phyloP scores from a whole-genome alignment of 75 land plant species.

The Azolla pinnata region DNA sequence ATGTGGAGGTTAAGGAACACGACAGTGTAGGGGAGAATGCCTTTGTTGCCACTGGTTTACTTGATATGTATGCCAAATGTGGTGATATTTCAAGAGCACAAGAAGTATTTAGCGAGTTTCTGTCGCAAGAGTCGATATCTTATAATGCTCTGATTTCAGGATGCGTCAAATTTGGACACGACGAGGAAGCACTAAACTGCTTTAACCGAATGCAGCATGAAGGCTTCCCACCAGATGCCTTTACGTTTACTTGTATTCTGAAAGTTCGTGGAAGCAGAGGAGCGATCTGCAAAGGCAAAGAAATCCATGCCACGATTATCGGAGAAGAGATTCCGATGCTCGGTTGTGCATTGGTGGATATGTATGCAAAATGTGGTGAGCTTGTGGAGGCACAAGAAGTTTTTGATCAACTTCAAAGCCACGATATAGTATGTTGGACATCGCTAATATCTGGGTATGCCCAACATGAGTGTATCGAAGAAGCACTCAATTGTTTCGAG shows the following conservation, averaged over 20 bases:
- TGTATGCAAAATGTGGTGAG: constrained; percentile 9
- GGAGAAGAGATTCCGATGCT: constrained; percentile 5
- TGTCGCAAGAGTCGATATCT: constrained; percentile 39
- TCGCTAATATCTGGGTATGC: constrained; percentile 22
- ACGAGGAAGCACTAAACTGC: constrained; percentile 28
- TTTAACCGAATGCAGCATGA: constrained; percentile 35
- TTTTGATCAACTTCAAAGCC: constrained; percentile 3
- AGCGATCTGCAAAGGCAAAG: constrained; percentile 2
- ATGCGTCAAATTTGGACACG: constrained; percentile 57
- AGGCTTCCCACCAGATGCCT: constrained; percentile 42
- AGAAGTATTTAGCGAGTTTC: constrained; percentile 32
- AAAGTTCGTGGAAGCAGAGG: constrained; percentile 8
- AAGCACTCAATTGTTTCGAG: constrained; percentile 18
- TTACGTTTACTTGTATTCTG: constrained; percentile 33
- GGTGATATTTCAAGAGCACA: constrained; percentile 39
- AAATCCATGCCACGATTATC: neutral
- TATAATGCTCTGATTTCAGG: constrained; percentile 66
- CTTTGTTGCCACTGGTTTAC: constrained; percentile 55
- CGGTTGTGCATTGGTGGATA: constrained; percentile 13
- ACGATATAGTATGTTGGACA: constrained; percentile 8
- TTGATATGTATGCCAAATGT: constrained; percentile 76
- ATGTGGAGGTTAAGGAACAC: constrained; percentile 12
- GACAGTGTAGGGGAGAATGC: constrained; percentile 5
- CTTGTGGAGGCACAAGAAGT: constrained; percentile 11
- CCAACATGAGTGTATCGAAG: constrained; percentile 5